Evolutionary conservation across 495 filamentous ascomycete species (phyloP), one percentile per base, ranked within the genome.

Genomic region (Staphylotrichum longicolle): DNA sequence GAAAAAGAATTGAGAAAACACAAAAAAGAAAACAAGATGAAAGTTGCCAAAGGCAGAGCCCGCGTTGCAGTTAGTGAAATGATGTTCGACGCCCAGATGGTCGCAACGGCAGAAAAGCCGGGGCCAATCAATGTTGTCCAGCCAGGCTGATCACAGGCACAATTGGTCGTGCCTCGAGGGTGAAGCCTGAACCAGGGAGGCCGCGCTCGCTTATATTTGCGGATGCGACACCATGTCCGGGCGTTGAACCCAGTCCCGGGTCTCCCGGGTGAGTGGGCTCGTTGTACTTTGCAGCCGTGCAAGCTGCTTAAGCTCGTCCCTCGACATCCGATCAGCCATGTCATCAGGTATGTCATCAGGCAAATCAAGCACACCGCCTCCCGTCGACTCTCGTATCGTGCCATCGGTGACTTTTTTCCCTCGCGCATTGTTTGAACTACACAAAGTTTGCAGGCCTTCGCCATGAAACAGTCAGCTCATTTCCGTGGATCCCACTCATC

Each of bases 151-250:
- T 46, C 44, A 20, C 15, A 1, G 7, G 9, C 42, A 45, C 9
- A 35, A 35, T 20, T 12, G 46, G 30, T 48, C 20, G 20, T 30
- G 46, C 32, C 7, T 48, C 46, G 27, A 4, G 46, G 20, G 20
- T 27, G 20, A 27, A 27, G 20, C 20, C 20, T 27, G 20, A 27
- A 27, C 46, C 46, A 27, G 34, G 48, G 32, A 40, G 14, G 34
- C 34, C 50, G 50, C 50, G 33, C 33, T 53, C 50, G 50, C 50
- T 53, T 53, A 15, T 35, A 50, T 15, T 15, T 47, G 50, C 50
- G 33, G 15, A 53, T 53, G 33, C 20, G 20, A 27, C 20, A 27
- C 37, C 37, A 39, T 39, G 37, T 39, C 20, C 45, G 47, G 32
- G 9, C 12, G 7, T 30, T 15, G 52, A 20, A 54, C 4, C 37